phyloP scores from a whole-genome alignment of 2,329 filamentous ascomycete genomes.

The Dactylellina sp. region DNA sequence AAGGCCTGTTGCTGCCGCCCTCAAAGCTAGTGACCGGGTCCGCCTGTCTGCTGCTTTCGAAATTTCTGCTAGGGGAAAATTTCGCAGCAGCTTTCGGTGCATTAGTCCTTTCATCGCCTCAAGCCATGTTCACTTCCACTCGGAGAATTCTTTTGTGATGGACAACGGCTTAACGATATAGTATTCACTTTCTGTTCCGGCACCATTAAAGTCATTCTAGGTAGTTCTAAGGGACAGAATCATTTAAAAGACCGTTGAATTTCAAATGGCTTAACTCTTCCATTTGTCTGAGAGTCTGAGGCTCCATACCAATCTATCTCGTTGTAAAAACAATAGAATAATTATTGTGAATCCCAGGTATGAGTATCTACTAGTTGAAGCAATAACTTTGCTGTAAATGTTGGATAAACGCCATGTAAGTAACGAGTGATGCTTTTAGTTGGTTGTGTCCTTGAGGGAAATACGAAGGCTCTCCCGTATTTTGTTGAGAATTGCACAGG shows the following conservation, averaged over 20 bases:
- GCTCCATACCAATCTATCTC: no score
- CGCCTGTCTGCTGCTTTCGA: constrained; percentile 16
- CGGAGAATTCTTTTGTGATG: constrained; percentile 48
- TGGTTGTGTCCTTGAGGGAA: no score
- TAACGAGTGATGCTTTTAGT: no score
- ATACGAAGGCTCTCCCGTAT: no score
- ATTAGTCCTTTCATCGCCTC: constrained; percentile 32
- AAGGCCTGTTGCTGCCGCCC: constrained; percentile 30
- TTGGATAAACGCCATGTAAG: no score
- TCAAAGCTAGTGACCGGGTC: constrained; percentile 14
- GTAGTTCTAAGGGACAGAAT: constrained; percentile 27
- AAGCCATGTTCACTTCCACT: constrained; percentile 39
- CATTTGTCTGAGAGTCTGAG: constrained; percentile 7
- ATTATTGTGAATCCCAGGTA: no score
- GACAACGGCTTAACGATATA: constrained; percentile 21
- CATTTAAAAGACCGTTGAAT: constrained; percentile 1
- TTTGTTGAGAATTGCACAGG: no score
- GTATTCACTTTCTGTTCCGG: constrained; percentile 14
- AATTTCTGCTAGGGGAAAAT: constrained; percentile 12
- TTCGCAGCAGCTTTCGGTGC: constrained; percentile 37
- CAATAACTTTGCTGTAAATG: no score
- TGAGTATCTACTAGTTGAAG: no score
- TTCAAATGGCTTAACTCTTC: neutral
- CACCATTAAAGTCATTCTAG: constrained; percentile 9
- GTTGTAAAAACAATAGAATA: no score